Percentiles rank a stretch among this genome's conserved stretches.
Evolutionary conservation across 1,139 yeast genomes (phyloP).

Genomic region (Suhomyces anneliseae): DNA sequence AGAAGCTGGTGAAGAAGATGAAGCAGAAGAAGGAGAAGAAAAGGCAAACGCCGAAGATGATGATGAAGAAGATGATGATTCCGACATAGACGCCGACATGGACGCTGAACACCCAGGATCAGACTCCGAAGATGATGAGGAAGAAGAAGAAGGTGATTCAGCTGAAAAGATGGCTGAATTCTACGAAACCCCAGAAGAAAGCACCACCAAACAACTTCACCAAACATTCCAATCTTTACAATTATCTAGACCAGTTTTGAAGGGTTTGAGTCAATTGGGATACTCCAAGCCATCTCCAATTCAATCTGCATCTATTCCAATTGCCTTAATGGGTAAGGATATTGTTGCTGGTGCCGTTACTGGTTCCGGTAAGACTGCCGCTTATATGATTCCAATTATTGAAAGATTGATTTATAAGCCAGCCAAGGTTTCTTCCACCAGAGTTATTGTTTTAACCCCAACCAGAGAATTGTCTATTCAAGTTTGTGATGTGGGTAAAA

Average conservation of each 20-base stretch:
- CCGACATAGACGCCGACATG: slow-evolving; percentile 25
- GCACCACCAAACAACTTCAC: slow-evolving; percentile 46
- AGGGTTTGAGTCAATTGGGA: slow-evolving; percentile 78
- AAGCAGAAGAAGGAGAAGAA: slow-evolving; percentile 18
- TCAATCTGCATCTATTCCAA: slow-evolving; percentile 91
- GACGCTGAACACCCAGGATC: slow-evolving; percentile 24
- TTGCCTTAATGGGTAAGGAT: slow-evolving; percentile 88
- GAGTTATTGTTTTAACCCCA: slow-evolving; percentile 89
- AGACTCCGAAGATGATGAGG: slow-evolving; percentile 20
- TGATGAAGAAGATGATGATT: slow-evolving; percentile 10
- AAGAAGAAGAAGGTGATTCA: slow-evolving; percentile 52
- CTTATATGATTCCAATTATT: slow-evolving; percentile 91
- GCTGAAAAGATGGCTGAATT: slow-evolving; percentile 72
- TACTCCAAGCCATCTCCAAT: slow-evolving; percentile 88
- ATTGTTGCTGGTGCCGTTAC: slow-evolving; percentile 99
- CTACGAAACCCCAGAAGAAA: slow-evolving; percentile 58
- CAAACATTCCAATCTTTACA: slow-evolving; percentile 73
- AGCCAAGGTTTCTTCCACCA: slow-evolving; percentile 76
- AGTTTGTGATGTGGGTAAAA: slow-evolving; percentile 89
- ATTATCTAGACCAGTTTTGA: slow-evolving; percentile 84
- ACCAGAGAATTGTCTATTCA: slow-evolving; percentile 98
- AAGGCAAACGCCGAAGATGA: slow-evolving; percentile 21
- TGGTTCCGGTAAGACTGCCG: slow-evolving; percentile 99
- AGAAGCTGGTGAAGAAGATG: slow-evolving; percentile 21
- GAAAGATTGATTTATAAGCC: slow-evolving; percentile 92